Percentiles rank a stretch among this genome's conserved stretches.
phyloP scores from a whole-genome alignment of 129 eudicot species.

The Pittosporum tobira region DNA sequence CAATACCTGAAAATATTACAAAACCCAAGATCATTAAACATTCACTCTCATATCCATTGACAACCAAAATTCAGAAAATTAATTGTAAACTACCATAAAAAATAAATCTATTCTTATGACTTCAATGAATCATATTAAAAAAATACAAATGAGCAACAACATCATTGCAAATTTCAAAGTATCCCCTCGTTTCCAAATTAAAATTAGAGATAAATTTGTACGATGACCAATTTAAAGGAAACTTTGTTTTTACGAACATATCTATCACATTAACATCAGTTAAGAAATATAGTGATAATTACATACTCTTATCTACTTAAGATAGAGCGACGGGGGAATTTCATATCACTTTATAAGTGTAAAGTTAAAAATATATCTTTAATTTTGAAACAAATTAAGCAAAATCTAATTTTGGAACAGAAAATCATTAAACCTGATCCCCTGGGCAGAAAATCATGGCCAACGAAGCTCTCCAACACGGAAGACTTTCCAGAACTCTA shows the following conservation, averaged over 20 bases:
- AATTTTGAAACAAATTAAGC: not conserved
- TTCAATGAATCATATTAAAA: not conserved
- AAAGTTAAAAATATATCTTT: too few species aligned
- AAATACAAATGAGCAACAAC: not conserved
- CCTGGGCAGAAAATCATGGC: slow-evolving; percentile 56
- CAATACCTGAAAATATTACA: slow-evolving; percentile 22
- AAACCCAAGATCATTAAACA: not conserved
- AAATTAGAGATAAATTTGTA: not conserved
- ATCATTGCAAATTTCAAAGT: too few species aligned
- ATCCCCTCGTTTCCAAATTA: too few species aligned
- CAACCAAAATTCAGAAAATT: not conserved
- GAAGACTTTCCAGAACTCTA: slow-evolving; percentile 70
- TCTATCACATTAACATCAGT: too few species aligned
- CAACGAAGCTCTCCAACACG: slow-evolving; percentile 58
- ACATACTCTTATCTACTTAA: too few species aligned
- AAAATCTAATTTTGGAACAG: not conserved
- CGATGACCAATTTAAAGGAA: too few species aligned
- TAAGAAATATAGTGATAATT: too few species aligned
- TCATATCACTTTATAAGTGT: too few species aligned
- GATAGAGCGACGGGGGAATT: too few species aligned
- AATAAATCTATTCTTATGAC: not conserved
- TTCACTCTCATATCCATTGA: not conserved
- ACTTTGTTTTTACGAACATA: too few species aligned
- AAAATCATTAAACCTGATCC: slow-evolving; percentile 35
- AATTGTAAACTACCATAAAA: not conserved